phyloP scores from a whole-genome alignment of 352 stramenopile genomes.

The Phytophthora quininea region DNA sequence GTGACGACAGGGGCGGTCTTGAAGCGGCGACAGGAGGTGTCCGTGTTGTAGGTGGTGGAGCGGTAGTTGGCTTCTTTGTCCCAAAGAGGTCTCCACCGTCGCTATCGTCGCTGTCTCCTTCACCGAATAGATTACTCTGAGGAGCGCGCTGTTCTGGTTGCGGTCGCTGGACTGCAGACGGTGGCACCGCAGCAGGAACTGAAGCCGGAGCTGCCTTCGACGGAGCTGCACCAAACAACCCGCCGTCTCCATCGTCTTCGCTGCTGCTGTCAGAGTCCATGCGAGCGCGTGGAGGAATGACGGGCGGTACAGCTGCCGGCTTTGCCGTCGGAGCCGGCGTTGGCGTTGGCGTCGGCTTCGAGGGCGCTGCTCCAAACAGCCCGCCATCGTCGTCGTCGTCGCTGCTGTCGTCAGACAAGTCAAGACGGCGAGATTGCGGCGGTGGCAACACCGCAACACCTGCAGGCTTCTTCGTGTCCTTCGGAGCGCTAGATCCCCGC shows the following conservation, averaged over 20 bases:
- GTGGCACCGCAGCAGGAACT: background rate
- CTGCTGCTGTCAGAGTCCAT: conserved; percentile 46
- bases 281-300: conserved; percentile 6
- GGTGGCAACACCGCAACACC: conserved; percentile 24
- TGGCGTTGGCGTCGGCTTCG: conserved; percentile 17
- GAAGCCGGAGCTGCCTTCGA: conserved; percentile 3
- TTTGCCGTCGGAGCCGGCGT: conserved; percentile 7
- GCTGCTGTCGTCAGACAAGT: conserved; percentile 62
- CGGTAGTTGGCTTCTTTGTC: conserved; percentile 15
- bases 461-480: conserved; percentile 25
- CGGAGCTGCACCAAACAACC: conserved; percentile 50
- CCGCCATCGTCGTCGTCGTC: conserved; percentile 59
- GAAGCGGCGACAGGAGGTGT: conserved; percentile 7
- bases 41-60: conserved; percentile 4
- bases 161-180: background rate
- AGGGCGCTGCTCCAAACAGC: conserved; percentile 53
- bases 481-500: conserved; percentile 25
- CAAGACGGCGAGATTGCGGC: conserved; percentile 28
- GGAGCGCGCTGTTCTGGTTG: conserved; percentile 25
- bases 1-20: conserved; percentile 32
- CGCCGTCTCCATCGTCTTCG: conserved; percentile 52
- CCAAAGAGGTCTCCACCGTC: conserved; percentile 47
- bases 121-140: conserved; percentile 62
- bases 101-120: conserved; percentile 58
- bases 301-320: conserved; percentile 8